Base-by-base conservation (phyloP, 1,284 basidiomycete species). In the Malassezia caprae region DNA sequence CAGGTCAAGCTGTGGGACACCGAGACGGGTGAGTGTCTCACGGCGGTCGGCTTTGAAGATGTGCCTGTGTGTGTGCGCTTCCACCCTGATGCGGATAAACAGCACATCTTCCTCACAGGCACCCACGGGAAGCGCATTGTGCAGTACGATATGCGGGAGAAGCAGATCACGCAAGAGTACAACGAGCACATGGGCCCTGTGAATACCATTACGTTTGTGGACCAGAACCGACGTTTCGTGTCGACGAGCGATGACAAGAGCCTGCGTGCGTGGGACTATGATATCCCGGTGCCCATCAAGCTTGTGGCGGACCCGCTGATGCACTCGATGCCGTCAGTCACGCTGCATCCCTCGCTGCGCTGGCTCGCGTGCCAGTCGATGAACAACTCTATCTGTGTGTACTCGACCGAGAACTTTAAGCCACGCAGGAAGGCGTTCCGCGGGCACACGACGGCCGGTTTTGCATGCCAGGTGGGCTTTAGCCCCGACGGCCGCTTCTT, bases 51-150 rank as follows among this genome's bases (percentile, higher is more conserved):
- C 60, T 96, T 94, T 70, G 91, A 90, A 60, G 96, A 96, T 78
- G 89, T 91, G 17, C 89, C 94, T 13, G 90, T 96, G 75, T 88
- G 90, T 53, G 81, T 98, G 50, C 84, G 84, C 53, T 98, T 96
- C 79, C 87, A 98, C 76, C 94, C 94, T 6, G 90, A 96, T 73
- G 81, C 86, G 48, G 90, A 96, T 69, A 96, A 96, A 76, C 90
- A 96, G 72, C 80, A 96, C 73, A 85, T 91, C 56, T 98, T 98
- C 80, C 79, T 99, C 34, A 90, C 93, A 39, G 94, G 94, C 62
- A 99, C 96, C 91, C 88, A 86, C 48, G 93, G 98, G 78, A 98
- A 96, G 78, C 96, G 96, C 78, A 94, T 98, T 62, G 87, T 96
- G 27, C 93, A 98, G 88, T 98, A 91, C 74, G 93, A 99, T 73